Evolutionary conservation across 345 rosid genomes (phyloP), one percentile per base, ranked within the genome.

Genomic region (Dipteronia sinensis): DNA sequence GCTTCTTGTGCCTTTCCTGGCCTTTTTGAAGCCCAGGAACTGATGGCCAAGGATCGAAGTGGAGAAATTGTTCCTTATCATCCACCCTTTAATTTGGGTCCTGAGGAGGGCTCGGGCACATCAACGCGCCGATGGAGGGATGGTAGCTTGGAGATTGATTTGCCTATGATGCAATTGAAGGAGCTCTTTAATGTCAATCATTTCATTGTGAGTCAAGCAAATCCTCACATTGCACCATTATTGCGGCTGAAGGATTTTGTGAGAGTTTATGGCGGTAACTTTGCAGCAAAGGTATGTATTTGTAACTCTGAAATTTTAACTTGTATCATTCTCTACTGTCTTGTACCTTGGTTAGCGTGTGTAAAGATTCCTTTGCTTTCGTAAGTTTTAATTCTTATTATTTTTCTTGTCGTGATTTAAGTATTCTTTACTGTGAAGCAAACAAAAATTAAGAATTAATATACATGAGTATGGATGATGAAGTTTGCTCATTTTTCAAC

Each of bases 1-100:
- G 99, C 98, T 77, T 96, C 99, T 58, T 96, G 98, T 75, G 99
- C 99, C 66, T 96, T 96, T 73, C 99, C 99, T 22, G 99, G 98
- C 42, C 94, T 96, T 59, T 96, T 94, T 79, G 98, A 96, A 86
- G 99, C 99, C 20, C 99, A 96, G 83, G 99, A 96, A 71, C 85
- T 96, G 47, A 96, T 96, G 99, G 99, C 98, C 4, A 96, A 96
- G 87, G 92, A 92, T 80, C 86, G 99, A 75, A 91, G 97, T 29
- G 99, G 99, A 59, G 95, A 92, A 71, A 89, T 96, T 22, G 94
- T 94, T 68, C 99, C 99, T 0, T 94, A 90, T 81, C 99, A 96
- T 85, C 99, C 98, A 63, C 99, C 98, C 7, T 96, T 96, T 72
- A 88, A 91, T 83, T 80, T 96, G 85, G 90, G 82, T 75, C 98